These are phyloP conservation scores for Saturnispora hagleri DNA, from an alignment of 805 yeast genomes.

Conservation along the genomic window DNA sequence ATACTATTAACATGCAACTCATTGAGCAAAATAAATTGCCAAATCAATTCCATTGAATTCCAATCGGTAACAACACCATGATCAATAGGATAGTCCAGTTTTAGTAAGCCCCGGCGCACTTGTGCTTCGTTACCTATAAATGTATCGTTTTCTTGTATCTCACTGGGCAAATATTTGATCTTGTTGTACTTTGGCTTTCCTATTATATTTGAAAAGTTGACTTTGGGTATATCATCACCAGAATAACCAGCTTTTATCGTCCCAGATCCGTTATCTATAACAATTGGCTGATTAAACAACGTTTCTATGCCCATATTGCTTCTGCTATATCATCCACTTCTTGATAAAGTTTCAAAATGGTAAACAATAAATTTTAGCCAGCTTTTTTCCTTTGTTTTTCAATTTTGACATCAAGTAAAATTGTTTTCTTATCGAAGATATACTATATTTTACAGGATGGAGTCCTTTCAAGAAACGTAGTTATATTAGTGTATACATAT, in stretches of 20 bases:
- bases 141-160: conserved; percentile 46
- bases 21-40: conserved; percentile 59
- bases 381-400: too few relatives aligned
- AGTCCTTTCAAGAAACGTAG: background rate
- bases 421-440: too few relatives aligned
- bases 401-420: too few relatives aligned
- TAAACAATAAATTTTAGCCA: background rate
- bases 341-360: background rate
- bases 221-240: conserved; percentile 76
- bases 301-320: conserved; percentile 10
- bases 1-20: conserved; percentile 36
- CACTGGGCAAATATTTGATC: conserved; percentile 51
- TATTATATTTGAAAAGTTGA: conserved; percentile 50
- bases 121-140: conserved; percentile 75
- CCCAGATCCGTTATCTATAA: conserved; percentile 82
- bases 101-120: conserved; percentile 65
- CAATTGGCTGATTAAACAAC: conserved; percentile 61
- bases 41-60: conserved; percentile 77
- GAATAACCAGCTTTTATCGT: conserved; percentile 84
- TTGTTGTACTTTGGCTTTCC: conserved; percentile 82
- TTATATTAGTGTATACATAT: background rate
- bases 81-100: conserved; percentile 59
- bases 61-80: conserved; percentile 78
- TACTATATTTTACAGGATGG: background rate
- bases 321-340: background rate